A percentile compares a stretch with the other conserved stretches of the same genome.
These are phyloP conservation scores for Monosporascus sp. DNA, from an alignment of 2,329 filamentous ascomycete species.

Conservation along the genomic window DNA sequence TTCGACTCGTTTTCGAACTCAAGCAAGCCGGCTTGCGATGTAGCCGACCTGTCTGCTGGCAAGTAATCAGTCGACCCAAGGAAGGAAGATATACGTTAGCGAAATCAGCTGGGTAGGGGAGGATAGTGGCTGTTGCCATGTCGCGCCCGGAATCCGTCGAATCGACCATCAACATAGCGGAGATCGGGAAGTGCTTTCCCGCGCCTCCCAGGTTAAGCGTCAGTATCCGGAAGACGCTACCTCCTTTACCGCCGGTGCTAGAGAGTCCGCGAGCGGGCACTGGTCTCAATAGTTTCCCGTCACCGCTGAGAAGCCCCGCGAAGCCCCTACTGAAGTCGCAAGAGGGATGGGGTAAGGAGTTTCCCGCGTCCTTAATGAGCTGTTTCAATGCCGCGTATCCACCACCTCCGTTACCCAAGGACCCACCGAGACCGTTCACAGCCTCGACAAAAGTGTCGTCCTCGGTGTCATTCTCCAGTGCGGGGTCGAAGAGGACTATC, in stretches of 20 bases:
- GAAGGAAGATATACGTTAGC: background rate
- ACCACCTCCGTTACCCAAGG: constrained; percentile 15
- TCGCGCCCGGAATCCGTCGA: constrained; percentile 11
- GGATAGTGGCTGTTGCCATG: constrained; percentile 5
- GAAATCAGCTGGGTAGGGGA: background rate
- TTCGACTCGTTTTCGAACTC: background rate
- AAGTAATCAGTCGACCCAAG: background rate
- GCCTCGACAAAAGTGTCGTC: constrained; percentile 32
- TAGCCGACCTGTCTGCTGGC: background rate
- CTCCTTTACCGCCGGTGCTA: constrained; percentile 18
- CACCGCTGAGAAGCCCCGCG: constrained; percentile 4
- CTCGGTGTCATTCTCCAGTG: constrained; percentile 29
- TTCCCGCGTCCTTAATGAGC: background rate
- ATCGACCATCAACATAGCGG: constrained; percentile 17
- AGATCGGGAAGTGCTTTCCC: constrained; percentile 17
- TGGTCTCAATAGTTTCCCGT: constrained; percentile 7
- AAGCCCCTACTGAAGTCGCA: constrained; percentile 12
- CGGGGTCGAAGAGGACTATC: constrained; percentile 30
- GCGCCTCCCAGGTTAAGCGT: constrained; percentile 10
- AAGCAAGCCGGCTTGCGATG: background rate
- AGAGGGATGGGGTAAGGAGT: constrained; percentile 4
- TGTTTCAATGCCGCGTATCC: background rate
- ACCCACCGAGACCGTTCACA: constrained; percentile 21
- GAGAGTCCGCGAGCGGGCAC: constrained; percentile 5
- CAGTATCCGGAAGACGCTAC: constrained; percentile 18